Evolutionary conservation across 148 eudicot species (phyloP).

Genomic region (Camellia granthamiana): DNA sequence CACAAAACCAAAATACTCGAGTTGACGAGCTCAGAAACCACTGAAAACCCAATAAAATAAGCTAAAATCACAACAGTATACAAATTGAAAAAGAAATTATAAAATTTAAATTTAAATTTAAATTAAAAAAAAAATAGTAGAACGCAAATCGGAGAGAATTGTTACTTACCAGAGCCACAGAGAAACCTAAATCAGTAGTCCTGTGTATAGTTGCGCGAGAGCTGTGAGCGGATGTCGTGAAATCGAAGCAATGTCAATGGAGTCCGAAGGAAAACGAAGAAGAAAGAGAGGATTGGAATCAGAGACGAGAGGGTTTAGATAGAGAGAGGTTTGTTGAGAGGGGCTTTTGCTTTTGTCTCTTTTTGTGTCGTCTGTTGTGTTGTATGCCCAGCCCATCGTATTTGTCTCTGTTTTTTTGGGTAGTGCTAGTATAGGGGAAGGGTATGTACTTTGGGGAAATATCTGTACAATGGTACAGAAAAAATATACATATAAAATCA

Average conservation of each 20-base stretch:
- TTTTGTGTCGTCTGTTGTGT: neutral
- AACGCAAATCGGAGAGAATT: neutral
- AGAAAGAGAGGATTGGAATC: neutral
- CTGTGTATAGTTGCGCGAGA: neutral
- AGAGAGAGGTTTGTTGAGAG: constrained; percentile 16
- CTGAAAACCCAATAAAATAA: neutral
- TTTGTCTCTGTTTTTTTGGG: no score
- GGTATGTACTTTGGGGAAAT: no score
- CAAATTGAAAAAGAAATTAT: neutral
- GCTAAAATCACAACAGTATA: neutral
- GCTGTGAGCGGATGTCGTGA: neutral
- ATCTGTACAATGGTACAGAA: no score
- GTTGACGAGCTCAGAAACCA: neutral
- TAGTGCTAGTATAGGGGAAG: no score
- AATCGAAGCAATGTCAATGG: neutral
- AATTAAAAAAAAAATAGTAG: no score
- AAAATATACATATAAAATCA: no score
- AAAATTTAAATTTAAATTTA: neutral
- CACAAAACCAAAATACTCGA: neutral
- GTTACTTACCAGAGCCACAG: neutral
- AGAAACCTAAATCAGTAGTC: neutral
- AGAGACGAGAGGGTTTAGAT: neutral
- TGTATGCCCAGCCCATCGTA: neutral
- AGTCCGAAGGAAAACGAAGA: neutral
- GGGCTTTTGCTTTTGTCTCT: neutral